Base-by-base conservation (phyloP, 306 rosid species). In the Amphicarpaea edgeworthii region DNA sequence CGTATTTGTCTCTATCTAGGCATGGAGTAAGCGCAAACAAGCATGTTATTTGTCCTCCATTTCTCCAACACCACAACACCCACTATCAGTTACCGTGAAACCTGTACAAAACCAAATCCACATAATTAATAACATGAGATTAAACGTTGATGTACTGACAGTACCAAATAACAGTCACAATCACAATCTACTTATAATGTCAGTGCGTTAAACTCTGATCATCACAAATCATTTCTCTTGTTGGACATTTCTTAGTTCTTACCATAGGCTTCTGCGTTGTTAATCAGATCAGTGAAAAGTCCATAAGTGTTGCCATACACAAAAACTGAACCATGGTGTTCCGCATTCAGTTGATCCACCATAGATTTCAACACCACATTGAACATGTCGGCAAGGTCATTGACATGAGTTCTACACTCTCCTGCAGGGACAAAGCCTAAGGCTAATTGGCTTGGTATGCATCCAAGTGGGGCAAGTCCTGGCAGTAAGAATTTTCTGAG, bases 11-110 rank as follows among this genome's bases (percentile, higher is more conserved):
- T 43, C 88, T 82, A 20, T 62, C 30, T 32, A 61, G 0, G 59
- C 86, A 84, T 8, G 88, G 86, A 17, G 8, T 0, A 8, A 40
- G 2, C 12, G 54, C 1, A 5, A 85, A 85, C 21, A 84, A 67
- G 42, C 88, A 87, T 11, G 78, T 68, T 70, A 81, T 72, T 26
- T 15, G 77, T 19, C 83, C 81, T 37, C 3, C 24, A 32, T 72
- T 71, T 73, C 68, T 75, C 88, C 90, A 32, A 84, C 0, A 0
- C 88, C 88, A 69, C 90, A 87, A 9, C 85, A 84, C 0, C 55
- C 83, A 68, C 49, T 73, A 34, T 81, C 81, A 43, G 8, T 58
- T 7, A 76, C 86, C 2, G 7, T 68, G 12, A 87, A 82, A n/a
- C 90, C 88, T 72, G 60, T 7, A 34, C 16, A 70, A 9, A 75